A percentile compares a stretch with the other conserved stretches of the same genome.
phyloP scores from a whole-genome alignment of 208 protist species.

The Trichomonas vaginalis region DNA sequence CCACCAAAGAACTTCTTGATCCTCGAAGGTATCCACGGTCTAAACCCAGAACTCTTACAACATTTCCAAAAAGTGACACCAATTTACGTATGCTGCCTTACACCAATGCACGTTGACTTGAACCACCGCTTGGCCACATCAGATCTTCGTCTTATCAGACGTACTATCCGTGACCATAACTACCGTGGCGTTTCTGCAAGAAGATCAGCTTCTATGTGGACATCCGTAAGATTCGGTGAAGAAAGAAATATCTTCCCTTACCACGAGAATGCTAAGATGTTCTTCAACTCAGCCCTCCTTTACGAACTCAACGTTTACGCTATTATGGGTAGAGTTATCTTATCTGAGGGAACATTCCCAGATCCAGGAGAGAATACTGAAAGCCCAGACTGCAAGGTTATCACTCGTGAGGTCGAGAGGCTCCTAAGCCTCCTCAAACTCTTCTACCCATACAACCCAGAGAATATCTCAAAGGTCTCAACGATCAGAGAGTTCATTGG shows the following conservation, averaged over 20 bases:
- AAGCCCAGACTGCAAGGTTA: neutral
- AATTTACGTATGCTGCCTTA: neutral
- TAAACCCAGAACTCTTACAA: neutral
- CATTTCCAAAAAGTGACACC: neutral
- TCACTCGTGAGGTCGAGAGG: neutral
- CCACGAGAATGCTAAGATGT: neutral
- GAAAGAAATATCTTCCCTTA: conserved; percentile 3
- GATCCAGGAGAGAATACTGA: neutral
- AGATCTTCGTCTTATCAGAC: neutral
- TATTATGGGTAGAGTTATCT: neutral
- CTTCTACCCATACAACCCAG: neutral
- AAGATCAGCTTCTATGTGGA: neutral
- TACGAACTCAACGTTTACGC: neutral
- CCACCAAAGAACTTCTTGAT: neutral
- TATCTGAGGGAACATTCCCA: neutral
- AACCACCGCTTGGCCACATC: neutral
- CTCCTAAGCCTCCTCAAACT: neutral
- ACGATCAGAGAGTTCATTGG: neutral
- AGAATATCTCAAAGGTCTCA: neutral
- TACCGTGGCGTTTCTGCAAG: neutral
- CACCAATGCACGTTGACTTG: neutral
- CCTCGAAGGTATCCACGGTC: neutral
- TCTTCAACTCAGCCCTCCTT: conserved; percentile 8
- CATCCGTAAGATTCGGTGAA: neutral
- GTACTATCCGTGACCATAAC: neutral